A percentile compares a stretch with the other conserved stretches of the same genome.
phyloP scores from a whole-genome alignment of 257 asterid genomes.

The Ophiorrhiza pumila region DNA sequence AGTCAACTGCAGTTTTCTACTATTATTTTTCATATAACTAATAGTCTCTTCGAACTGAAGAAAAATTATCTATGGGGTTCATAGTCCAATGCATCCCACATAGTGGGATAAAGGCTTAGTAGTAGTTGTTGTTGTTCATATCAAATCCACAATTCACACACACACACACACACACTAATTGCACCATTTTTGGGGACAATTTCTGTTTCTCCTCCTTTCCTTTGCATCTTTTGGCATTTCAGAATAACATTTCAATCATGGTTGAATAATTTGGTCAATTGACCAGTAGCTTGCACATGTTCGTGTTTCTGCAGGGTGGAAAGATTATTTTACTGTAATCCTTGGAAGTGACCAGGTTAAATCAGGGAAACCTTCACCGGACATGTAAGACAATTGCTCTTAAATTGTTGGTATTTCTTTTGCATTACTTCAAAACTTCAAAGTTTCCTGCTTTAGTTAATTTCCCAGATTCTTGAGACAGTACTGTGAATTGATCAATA shows the following conservation, averaged over 20 bases:
- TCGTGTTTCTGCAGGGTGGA: slow-evolving; percentile 61
- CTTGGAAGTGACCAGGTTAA: slow-evolving; percentile 86
- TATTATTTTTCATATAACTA: neutral
- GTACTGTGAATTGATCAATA: neutral
- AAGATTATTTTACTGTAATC: slow-evolving; percentile 58
- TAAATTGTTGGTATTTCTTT: neutral
- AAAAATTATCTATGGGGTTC: neutral
- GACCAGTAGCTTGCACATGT: neutral
- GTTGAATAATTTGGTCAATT: neutral
- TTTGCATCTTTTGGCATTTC: slow-evolving; percentile 4
- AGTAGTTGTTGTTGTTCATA: too few relatives aligned
- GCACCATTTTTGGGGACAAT: neutral
- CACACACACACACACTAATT: too few relatives aligned
- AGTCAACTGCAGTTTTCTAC: neutral
- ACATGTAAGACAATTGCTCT: slow-evolving; percentile 50
- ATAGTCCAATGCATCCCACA: too few relatives aligned
- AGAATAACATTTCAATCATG: neutral
- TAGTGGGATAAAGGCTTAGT: too few relatives aligned
- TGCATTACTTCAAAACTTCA: neutral
- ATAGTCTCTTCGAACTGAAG: neutral
- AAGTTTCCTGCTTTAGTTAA: neutral
- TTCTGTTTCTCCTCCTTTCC: neutral
- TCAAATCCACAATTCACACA: too few relatives aligned
- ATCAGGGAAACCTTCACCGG: slow-evolving; percentile 92
- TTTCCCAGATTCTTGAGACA: neutral